Evolutionary conservation across 2,329 filamentous ascomycete genomes (phyloP).

Genomic region (Fusarium sp.): DNA sequence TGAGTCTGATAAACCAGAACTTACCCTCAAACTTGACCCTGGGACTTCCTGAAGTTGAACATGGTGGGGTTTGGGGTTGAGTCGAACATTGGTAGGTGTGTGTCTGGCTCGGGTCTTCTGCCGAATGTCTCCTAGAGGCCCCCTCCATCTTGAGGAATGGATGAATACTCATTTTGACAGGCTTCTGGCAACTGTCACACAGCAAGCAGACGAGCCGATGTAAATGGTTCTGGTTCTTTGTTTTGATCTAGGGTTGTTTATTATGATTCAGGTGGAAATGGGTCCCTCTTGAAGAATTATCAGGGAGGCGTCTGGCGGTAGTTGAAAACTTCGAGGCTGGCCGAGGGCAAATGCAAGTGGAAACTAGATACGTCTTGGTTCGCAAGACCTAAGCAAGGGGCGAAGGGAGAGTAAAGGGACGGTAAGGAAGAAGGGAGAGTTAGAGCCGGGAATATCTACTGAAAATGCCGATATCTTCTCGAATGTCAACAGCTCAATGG

Average conservation of each 20-base stretch:
- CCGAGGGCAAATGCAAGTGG: slow-evolving; percentile 18
- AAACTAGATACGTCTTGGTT: slow-evolving; percentile 21
- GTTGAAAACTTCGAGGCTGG: slow-evolving; percentile 13
- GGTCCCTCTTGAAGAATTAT: slow-evolving; percentile 36
- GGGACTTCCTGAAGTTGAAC: slow-evolving; percentile 47
- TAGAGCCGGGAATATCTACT: slow-evolving; percentile 23
- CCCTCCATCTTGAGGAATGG: slow-evolving; percentile 32
- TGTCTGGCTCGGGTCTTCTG: background rate
- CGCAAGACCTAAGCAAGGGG: slow-evolving; percentile 18
- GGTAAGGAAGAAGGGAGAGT: slow-evolving; percentile 41
- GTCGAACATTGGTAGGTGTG: slow-evolving; percentile 5
- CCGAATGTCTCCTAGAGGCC: background rate
- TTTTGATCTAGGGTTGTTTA: slow-evolving; percentile 44
- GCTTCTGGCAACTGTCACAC: slow-evolving; percentile 2
- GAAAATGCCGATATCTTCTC: slow-evolving; percentile 29
- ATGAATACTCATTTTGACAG: slow-evolving; percentile 32
- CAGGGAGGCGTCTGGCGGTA: slow-evolving; percentile 20
- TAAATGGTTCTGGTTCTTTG: slow-evolving; percentile 20
- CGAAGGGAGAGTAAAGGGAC: slow-evolving; percentile 36
- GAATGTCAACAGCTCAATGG: slow-evolving; percentile 34
- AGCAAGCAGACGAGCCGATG: slow-evolving; percentile 12
- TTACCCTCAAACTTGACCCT: slow-evolving; percentile 46
- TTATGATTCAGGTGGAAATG: slow-evolving; percentile 37
- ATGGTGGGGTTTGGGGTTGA: slow-evolving; percentile 38
- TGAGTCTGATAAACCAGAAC: background rate